Evolutionary conservation across 2,329 filamentous ascomycete species (phyloP), one percentile per base, ranked within the genome.

Genomic region (Lasiodiplodia citricola): DNA sequence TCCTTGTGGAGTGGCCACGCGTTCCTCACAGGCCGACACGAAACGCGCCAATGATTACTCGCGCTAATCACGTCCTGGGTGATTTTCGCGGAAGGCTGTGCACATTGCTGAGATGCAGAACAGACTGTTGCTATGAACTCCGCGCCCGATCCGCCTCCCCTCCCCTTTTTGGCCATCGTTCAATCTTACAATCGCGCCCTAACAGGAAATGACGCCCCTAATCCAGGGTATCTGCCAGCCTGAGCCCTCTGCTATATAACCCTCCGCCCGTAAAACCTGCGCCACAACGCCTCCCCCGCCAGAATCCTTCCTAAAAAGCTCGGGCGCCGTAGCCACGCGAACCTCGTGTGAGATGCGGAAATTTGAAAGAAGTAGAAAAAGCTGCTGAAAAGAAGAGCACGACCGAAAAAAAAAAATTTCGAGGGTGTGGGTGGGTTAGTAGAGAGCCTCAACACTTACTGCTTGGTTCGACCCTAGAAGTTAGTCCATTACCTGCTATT

Each of bases 21-120:
- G 58, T 63, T 63, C 58, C 58, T 63, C 58, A 63, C 16, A 63
- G 13, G 25, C 41, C 41, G 41, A 63, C 47, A 31, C 44, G 58
- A 63, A 63, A 63, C 58, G 41, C 25, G 41, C 58, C 58, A 63
- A 63, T 63, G 58, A 63, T 63, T 63, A 63, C 58, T n/a, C 58
- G 41, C 58, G 58, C 58, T 63, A 63, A 63, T 63, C 58, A 63
- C 41, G 58, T 63, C 58, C 58, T 63, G 58, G 31, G 28, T 63
- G 58, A 63, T 63, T 63, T 63, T 63, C 58, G 41, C 58, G 58
- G 58, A 63, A 50, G 58, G 58, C 58, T 63, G 58, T 63, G 58
- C 58, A 50, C 38, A 63, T 63, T 63, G 47, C 58, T 63, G 58
- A 47, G 37, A 38, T 23, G 23, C 38, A 13, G 44, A 18, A 23